Conservation (phyloP, 2,329 filamentous ascomycete species). For the Plenodomus lindquistii region DNA sequence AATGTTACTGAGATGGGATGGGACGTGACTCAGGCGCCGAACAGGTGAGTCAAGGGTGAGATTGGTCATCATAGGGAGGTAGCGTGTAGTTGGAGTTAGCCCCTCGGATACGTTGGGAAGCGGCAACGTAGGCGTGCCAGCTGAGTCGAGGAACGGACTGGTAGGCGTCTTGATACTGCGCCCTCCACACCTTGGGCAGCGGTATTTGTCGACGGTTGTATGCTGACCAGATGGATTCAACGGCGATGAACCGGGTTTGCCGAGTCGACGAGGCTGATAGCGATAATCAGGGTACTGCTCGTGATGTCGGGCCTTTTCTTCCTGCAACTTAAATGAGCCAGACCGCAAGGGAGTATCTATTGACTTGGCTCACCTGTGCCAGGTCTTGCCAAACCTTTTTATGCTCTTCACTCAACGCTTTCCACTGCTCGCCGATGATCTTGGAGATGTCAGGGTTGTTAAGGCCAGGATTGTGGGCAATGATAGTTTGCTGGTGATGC, state of each 20-base stretch:
- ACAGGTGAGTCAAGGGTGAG: constrained; percentile 45
- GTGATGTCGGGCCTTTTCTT: constrained; percentile 89
- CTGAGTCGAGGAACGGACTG: constrained; percentile 58
- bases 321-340: constrained; percentile 49
- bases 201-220: constrained; percentile 49
- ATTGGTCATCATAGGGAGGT: constrained; percentile 46
- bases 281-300: constrained; percentile 91
- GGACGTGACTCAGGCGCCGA: constrained; percentile 27
- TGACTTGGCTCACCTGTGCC: constrained; percentile 66
- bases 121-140: constrained; percentile 44
- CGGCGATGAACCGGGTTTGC: constrained; percentile 46
- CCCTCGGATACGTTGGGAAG: constrained; percentile 42
- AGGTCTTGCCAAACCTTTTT: constrained; percentile 87
- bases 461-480: constrained; percentile 81
- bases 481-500: constrained; percentile 82
- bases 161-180: constrained; percentile 65
- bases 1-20: constrained; percentile 34
- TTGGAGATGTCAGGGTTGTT: constrained; percentile 97
- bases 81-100: constrained; percentile 38
- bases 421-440: constrained; percentile 94
- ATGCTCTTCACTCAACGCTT: constrained; percentile 70
- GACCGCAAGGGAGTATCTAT: not conserved
- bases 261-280: constrained; percentile 75
- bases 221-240: constrained; percentile 36
- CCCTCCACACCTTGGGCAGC: constrained; percentile 74